phyloP scores from a whole-genome alignment of 2,329 filamentous ascomycete species.

The Chrysosphaeria jannelii region DNA sequence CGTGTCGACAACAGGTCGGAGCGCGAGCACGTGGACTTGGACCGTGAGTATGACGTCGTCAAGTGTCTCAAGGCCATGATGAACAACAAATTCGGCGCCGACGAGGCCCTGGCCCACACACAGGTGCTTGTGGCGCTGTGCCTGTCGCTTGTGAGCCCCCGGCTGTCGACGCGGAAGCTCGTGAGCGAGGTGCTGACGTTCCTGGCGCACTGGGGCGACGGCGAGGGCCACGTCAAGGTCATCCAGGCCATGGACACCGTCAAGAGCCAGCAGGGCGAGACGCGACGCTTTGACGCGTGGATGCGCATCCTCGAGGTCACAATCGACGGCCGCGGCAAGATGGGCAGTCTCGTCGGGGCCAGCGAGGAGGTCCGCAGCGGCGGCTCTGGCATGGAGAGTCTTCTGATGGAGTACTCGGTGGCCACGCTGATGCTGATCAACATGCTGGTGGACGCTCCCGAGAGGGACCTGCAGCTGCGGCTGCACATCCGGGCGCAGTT shows the following conservation, averaged over 20 bases:
- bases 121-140: conserved; percentile 71
- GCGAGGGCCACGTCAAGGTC: conserved; percentile 73
- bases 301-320: conserved; percentile 97
- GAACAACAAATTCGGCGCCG: conserved; percentile 98
- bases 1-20: conserved; percentile 53
- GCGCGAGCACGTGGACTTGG: conserved; percentile 74
- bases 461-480: conserved; percentile 65
- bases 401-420: conserved; percentile 96
- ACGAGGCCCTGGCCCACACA: conserved; percentile 74
- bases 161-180: conserved; percentile 73
- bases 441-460: conserved; percentile 78
- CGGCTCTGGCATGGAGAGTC: conserved; percentile 93
- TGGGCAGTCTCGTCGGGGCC: conserved; percentile 89
- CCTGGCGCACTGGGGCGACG: conserved; percentile 69
- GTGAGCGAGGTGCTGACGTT: conserved; percentile 94
- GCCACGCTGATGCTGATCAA: conserved; percentile 87
- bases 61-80: conserved; percentile 93
- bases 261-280: conserved; percentile 66
- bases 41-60: conserved; percentile 86
- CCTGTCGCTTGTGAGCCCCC: conserved; percentile 61
- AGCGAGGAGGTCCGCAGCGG: conserved; percentile 89
- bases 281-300: conserved; percentile 91
- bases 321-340: conserved; percentile 87
- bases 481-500: conserved; percentile 92
- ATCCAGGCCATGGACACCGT: conserved; percentile 79